phyloP scores from a whole-genome alignment of 1,284 basidiomycete species.

The Singerocomus rubriflavus region DNA sequence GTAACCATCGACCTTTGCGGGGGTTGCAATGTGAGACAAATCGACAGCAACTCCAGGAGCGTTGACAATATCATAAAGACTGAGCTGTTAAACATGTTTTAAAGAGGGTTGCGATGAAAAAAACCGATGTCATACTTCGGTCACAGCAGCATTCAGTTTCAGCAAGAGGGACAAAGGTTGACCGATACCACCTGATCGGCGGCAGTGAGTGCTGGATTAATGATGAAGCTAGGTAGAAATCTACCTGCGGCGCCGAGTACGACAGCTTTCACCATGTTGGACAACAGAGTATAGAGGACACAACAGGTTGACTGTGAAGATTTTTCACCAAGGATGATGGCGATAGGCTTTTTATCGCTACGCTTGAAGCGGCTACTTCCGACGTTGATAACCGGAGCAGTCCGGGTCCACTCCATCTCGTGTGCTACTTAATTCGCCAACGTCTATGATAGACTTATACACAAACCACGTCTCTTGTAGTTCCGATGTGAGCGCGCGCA shows the following conservation, averaged over 20 bases:
- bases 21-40: constrained; percentile 85
- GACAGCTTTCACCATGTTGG: constrained; percentile 85
- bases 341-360: constrained; percentile 19
- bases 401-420: neutral
- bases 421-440: no score
- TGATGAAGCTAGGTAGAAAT: neutral
- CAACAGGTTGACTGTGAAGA: neutral
- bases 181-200: constrained; percentile 73
- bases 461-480: neutral
- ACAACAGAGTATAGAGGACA: constrained; percentile 43
- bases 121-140: constrained; percentile 48
- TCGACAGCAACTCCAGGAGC: constrained; percentile 96
- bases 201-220: constrained; percentile 2
- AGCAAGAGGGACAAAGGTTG: constrained; percentile 90
- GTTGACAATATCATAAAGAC: constrained; percentile 95
- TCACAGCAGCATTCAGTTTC: constrained; percentile 82
- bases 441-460: no score
- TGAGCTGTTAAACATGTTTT: constrained; percentile 47
- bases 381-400: constrained; percentile 5
- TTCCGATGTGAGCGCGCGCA: neutral
- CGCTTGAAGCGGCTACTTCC: constrained; percentile 17
- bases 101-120: neutral
- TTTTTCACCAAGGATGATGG: neutral
- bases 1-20: constrained; percentile 76
- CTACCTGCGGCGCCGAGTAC: constrained; percentile 90